Conservation (phyloP, 176 grass and related monocot genomes). For the Zoysia pacifica region DNA sequence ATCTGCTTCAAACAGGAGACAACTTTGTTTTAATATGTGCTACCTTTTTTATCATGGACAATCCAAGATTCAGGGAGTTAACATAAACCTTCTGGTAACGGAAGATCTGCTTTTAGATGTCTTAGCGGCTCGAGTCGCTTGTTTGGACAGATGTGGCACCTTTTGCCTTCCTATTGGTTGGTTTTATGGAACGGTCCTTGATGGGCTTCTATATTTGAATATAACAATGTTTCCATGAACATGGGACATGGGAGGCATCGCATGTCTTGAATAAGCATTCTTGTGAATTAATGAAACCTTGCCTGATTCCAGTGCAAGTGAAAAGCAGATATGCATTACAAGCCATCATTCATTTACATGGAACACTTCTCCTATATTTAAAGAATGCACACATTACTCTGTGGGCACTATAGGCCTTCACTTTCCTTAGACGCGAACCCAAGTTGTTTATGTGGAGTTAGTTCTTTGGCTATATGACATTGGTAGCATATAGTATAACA, state of each 20-base stretch:
- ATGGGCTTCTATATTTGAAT: neutral
- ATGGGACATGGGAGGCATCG: conserved; percentile 12
- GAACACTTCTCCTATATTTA: neutral
- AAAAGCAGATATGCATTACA: neutral
- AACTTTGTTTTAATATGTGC: neutral
- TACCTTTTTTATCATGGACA: neutral
- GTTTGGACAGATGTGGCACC: conserved; percentile 9
- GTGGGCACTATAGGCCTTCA: neutral
- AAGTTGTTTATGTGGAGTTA: conserved; percentile 15
- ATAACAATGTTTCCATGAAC: neutral
- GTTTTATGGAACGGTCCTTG: neutral
- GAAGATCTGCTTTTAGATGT: conserved; percentile 12
- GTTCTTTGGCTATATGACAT: neutral
- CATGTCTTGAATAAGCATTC: neutral
- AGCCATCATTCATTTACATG: neutral
- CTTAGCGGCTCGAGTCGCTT: neutral
- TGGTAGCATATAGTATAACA: neutral
- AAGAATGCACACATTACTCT: neutral
- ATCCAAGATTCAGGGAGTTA: neutral
- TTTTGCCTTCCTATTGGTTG: conserved; percentile 12
- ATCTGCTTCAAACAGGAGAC: neutral
- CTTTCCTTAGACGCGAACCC: conserved; percentile 2
- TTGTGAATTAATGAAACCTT: conserved; percentile 15
- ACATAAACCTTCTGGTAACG: neutral
- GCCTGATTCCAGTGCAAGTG: neutral